A percentile compares a stretch with the other conserved stretches of the same genome.
Evolutionary conservation across 139 green algal species (phyloP).

Genomic region (Gonium pectorale): DNA sequence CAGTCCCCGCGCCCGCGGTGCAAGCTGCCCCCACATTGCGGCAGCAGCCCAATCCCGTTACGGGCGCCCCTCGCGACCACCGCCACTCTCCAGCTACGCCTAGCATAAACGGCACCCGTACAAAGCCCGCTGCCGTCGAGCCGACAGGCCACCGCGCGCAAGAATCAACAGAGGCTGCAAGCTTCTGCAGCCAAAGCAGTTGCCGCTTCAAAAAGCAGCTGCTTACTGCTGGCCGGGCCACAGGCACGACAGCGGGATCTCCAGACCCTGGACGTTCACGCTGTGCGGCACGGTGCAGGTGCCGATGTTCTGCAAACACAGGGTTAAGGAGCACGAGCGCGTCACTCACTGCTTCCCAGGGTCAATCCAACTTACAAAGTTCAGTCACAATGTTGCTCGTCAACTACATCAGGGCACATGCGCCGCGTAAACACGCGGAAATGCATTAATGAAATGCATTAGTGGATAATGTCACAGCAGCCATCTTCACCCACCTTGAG

Average conservation of each 20-base stretch:
- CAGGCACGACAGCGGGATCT: constrained; percentile 81
- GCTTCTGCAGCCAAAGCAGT: not conserved
- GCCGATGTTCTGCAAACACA: constrained; percentile 78
- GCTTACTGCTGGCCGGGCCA: constrained; percentile 73
- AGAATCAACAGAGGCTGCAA: not conserved
- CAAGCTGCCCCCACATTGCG: constrained; percentile 34
- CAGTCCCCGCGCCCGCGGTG: not conserved
- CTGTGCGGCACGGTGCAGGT: constrained; percentile 68
- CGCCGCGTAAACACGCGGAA: no score
- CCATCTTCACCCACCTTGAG: constrained; percentile 55
- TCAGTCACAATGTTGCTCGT: no score
- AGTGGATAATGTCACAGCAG: no score
- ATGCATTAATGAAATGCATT: no score
- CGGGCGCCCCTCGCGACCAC: not conserved
- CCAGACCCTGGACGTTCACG: constrained; percentile 80
- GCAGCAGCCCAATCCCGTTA: constrained; percentile 3
- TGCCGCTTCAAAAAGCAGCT: not conserved
- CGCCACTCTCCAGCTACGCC: not conserved
- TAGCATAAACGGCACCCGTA: not conserved
- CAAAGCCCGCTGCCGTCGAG: not conserved
- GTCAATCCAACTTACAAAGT: no score
- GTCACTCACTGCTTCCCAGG: no score
- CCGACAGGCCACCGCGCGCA: not conserved
- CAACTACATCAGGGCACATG: no score
- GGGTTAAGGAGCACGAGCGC: no score